Percentiles rank a stretch among this genome's conserved stretches.
These are phyloP conservation scores for Trichoderma koningiopsis DNA, from an alignment of 2,329 filamentous ascomycete genomes.

Conservation along the genomic window DNA sequence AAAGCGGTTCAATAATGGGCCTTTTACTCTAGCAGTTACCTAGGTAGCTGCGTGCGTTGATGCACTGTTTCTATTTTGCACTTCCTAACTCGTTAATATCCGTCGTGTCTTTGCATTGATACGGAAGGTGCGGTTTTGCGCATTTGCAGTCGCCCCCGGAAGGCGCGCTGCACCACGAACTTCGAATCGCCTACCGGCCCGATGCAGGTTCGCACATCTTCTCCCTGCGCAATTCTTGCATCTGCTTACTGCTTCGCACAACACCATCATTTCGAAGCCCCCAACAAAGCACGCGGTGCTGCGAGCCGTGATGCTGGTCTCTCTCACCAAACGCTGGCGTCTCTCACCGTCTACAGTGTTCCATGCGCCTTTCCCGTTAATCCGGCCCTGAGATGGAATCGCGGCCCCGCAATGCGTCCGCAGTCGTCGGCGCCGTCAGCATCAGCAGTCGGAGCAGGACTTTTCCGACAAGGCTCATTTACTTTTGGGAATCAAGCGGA, in stretches of 20 bases:
- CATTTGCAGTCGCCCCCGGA: neutral
- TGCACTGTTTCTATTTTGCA: neutral
- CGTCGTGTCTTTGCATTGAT: neutral
- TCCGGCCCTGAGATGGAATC: slow-evolving; percentile 13
- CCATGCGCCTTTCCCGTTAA: slow-evolving; percentile 9
- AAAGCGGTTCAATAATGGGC: neutral
- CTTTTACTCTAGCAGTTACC: neutral
- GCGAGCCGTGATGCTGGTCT: neutral
- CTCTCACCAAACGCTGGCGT: neutral
- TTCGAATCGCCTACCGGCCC: neutral
- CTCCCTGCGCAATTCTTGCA: neutral
- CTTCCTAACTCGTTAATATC: neutral
- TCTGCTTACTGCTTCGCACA: neutral
- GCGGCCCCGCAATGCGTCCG: slow-evolving; percentile 24
- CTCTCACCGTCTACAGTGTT: slow-evolving; percentile 6
- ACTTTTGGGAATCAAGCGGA: slow-evolving; percentile 1
- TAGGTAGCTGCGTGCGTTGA: neutral
- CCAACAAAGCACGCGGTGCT: neutral
- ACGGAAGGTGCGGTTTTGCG: neutral
- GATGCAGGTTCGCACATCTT: neutral
- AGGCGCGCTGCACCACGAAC: slow-evolving; percentile 1
- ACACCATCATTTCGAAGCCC: neutral
- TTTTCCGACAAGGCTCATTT: slow-evolving; percentile 10
- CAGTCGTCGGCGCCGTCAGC: slow-evolving; percentile 23
- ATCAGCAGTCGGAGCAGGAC: slow-evolving; percentile 20